A percentile compares a stretch with the other conserved stretches of the same genome.
Evolutionary conservation across 768 basidiomycete genomes (phyloP).

Genomic region (Cystobasidium onofrii): DNA sequence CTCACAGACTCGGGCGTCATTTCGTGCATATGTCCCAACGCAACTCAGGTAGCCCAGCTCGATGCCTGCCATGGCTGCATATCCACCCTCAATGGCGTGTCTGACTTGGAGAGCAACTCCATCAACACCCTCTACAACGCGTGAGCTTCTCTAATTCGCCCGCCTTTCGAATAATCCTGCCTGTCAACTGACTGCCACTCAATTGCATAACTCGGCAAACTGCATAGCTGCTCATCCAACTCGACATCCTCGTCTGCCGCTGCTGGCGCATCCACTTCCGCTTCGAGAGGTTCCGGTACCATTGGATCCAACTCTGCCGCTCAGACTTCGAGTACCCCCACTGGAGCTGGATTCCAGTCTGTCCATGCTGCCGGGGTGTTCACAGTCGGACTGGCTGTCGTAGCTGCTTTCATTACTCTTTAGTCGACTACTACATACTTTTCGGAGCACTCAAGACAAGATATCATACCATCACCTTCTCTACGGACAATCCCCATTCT

Average conservation of each 20-base stretch:
- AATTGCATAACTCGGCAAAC: background rate
- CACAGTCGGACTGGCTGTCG: background rate
- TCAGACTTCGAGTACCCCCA: background rate
- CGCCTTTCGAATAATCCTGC: background rate
- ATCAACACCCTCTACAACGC: constrained; percentile 16
- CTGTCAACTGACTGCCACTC: background rate
- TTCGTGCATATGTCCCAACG: constrained; percentile 24
- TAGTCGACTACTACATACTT: background rate
- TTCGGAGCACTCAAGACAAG: too few species aligned
- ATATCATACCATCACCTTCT: too few species aligned
- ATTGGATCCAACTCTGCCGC: background rate
- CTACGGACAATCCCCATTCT: too few species aligned
- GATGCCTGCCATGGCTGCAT: constrained; percentile 23
- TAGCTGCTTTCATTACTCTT: background rate
- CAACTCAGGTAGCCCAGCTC: background rate
- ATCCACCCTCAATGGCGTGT: background rate
- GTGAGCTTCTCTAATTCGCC: background rate
- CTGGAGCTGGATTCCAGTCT: background rate
- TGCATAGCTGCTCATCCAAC: background rate
- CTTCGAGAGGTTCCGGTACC: background rate
- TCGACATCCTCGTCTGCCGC: background rate
- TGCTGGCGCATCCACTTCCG: background rate
- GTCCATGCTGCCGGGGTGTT: background rate
- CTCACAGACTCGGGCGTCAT: constrained; percentile 24
- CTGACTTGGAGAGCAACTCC: constrained; percentile 5